These are phyloP conservation scores for Pholiota conissans DNA, from an alignment of 768 basidiomycete species.

Conservation along the genomic window DNA sequence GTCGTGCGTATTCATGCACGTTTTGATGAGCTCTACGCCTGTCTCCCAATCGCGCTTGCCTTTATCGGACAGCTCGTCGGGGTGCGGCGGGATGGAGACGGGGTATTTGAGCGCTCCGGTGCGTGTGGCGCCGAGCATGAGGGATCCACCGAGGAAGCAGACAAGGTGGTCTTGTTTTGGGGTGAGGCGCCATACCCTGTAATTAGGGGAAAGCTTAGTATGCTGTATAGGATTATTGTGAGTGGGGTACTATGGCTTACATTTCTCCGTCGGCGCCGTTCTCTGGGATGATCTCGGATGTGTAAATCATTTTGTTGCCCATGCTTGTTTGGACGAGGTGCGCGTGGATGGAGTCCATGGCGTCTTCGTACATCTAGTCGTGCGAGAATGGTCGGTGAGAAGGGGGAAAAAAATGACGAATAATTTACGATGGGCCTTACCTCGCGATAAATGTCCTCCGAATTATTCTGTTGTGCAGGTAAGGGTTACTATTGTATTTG, in stretches of 20 bases:
- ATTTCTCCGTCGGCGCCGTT: slow-evolving; percentile 35
- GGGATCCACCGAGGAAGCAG: slow-evolving; percentile 91
- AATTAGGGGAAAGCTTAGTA: neutral
- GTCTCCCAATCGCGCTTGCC: slow-evolving; percentile 81
- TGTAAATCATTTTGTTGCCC: slow-evolving; percentile 66
- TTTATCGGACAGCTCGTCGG: slow-evolving; percentile 56
- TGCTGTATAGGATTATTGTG: neutral
- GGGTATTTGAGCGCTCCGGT: slow-evolving; percentile 51
- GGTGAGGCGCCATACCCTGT: slow-evolving; percentile 68
- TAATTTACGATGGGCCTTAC: slow-evolving; percentile 39
- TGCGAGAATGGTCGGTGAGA: neutral
- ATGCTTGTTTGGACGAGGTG: slow-evolving; percentile 70
- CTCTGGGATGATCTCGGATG: slow-evolving; percentile 78
- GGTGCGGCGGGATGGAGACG: slow-evolving; percentile 68
- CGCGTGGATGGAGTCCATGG: slow-evolving; percentile 79
- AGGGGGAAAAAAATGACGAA: neutral
- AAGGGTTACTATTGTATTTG: too few species aligned
- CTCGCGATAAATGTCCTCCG: slow-evolving; percentile 75
- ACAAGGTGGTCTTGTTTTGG: slow-evolving; percentile 96
- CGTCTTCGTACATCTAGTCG: slow-evolving; percentile 83
- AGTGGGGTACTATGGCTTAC: slow-evolving; percentile 23
- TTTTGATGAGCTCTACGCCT: slow-evolving; percentile 79
- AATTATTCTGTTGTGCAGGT: slow-evolving; percentile 50
- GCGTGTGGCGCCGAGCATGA: slow-evolving; percentile 85
- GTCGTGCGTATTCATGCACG: slow-evolving; percentile 85